Evolutionary conservation across 108 stramenopile genomes (phyloP), one percentile per base, ranked within the genome.

Genomic region (Conticribra guillardii): DNA sequence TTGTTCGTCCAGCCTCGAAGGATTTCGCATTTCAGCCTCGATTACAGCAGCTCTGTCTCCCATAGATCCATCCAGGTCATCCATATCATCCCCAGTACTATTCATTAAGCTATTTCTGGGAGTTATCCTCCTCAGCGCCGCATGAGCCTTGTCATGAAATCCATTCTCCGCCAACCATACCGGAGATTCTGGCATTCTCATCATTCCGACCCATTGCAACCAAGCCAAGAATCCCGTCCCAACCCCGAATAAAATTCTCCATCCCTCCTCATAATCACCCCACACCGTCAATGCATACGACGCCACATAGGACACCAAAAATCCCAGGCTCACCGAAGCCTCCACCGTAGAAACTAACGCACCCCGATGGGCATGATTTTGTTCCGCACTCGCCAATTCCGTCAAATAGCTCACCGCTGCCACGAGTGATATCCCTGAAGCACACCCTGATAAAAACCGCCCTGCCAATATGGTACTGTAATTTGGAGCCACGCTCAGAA

Each of bases 221-320:
- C 45, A 32, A 17, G 82, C 82, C n/a, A 84, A 22, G 15, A 76
- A n/a, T 2, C 71, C 73, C 30, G 79, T 69, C 3, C 64, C 77
- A 24, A 82, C 31, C 16, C 85, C 85, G 47, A 85, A 85, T 53
- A 85, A 60, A 56, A 71, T 23, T 37, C 85, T 74, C 85, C 85
- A 85, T 30, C 83, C 81, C 30, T 62, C 73, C 31, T 73, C 71
- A 8, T 49, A 45, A 18, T 66, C 59, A 15, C 49, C 29, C 23
- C 28, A 27, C 15, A 51, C 62, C 2, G 71, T 72, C 26, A 77
- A 48, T 17, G 44, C 41, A 37, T 78, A 81, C 0, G 76, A 59
- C 4, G 67, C 59, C 37, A 81, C 31, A 31, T 81, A 81, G 0
- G 80, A 56, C 4, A 73, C 23, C 32, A 81, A 49, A 50, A 81